A percentile compares a stretch with the other conserved stretches of the same genome.
Evolutionary conservation across 257 asterid species (phyloP).

Genomic region (Forsythia viridissima): DNA sequence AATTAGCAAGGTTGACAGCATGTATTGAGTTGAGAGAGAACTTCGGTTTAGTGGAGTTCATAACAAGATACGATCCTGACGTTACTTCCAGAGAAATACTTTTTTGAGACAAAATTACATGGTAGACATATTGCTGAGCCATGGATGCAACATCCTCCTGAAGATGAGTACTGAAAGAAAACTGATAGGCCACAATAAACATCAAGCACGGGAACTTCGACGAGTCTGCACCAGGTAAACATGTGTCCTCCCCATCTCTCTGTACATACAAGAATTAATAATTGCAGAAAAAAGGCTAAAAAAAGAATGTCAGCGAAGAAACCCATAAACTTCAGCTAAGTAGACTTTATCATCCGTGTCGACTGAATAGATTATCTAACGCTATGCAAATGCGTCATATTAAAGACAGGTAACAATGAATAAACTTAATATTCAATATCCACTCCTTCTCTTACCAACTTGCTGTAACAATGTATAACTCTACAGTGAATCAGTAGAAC

Average conservation of each 20-base stretch:
- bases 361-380: background rate
- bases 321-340: background rate
- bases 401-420: background rate
- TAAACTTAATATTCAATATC: background rate
- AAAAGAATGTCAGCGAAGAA: background rate
- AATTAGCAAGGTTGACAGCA: background rate
- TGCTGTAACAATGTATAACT: background rate
- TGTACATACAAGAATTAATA: background rate
- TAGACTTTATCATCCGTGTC: background rate
- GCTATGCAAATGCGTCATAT: background rate
- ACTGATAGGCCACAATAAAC: background rate
- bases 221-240: background rate
- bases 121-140: background rate
- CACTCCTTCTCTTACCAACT: background rate
- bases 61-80: background rate
- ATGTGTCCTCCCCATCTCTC: background rate
- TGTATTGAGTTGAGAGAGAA: background rate
- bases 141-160: background rate
- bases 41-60: background rate
- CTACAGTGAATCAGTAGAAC: background rate
- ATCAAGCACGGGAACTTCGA: background rate
- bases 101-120: background rate
- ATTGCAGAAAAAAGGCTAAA: background rate
- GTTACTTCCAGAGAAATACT: background rate
- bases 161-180: background rate